These are phyloP conservation scores for Ascochyta clinopodiicola DNA, from an alignment of 2,329 filamentous ascomycete species.

Conservation along the genomic window DNA sequence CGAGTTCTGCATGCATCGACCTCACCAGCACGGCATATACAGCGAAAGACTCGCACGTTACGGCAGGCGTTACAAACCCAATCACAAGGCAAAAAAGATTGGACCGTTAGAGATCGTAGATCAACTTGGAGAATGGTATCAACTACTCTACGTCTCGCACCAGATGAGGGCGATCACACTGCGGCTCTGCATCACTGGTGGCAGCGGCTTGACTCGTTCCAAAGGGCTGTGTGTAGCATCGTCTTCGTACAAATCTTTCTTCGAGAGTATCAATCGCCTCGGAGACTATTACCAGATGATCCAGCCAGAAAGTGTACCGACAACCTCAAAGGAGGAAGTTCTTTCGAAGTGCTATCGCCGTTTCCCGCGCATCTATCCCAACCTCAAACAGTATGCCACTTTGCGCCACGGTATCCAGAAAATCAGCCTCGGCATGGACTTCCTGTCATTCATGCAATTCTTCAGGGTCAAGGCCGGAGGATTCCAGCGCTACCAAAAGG, in stretches of 20 bases:
- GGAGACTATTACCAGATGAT: constrained; percentile 24
- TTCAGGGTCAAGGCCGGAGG: constrained; percentile 30
- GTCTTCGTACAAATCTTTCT: neutral
- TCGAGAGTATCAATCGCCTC: constrained; percentile 20
- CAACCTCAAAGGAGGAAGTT: neutral
- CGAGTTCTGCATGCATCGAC: constrained; percentile 24
- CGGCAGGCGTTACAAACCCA: neutral
- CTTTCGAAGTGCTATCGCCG: constrained; percentile 23
- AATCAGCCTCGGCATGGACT: constrained; percentile 28
- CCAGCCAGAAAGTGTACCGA: constrained; percentile 16
- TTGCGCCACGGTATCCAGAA: constrained; percentile 36
- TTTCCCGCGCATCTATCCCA: constrained; percentile 29
- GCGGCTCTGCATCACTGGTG: constrained; percentile 28
- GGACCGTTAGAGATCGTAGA: constrained; percentile 25
- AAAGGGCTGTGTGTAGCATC: constrained; percentile 19
- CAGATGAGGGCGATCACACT: constrained; percentile 33
- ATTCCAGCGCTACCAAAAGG: constrained; percentile 14
- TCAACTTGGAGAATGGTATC: constrained; percentile 23
- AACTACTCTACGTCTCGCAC: constrained; percentile 29
- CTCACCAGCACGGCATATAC: neutral
- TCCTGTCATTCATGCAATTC: constrained; percentile 31
- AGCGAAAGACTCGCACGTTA: neutral
- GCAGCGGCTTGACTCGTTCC: neutral
- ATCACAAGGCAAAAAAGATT: neutral
- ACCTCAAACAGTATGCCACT: constrained; percentile 32